Base-by-base conservation (phyloP, 2,329 filamentous ascomycete genomes). In the Neofusicoccum ribis region DNA sequence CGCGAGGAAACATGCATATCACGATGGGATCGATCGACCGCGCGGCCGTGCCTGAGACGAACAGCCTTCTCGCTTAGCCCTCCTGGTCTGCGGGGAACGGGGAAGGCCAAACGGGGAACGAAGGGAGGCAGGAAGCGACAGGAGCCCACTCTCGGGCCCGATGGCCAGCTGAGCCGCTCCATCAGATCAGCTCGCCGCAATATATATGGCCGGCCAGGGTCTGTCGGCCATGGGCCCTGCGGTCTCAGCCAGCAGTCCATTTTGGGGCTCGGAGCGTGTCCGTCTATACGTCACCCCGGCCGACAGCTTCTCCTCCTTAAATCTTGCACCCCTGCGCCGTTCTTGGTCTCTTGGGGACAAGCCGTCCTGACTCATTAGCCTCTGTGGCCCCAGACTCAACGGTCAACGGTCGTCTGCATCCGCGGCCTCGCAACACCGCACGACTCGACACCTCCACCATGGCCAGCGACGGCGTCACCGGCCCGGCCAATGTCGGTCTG, bases 381-480 rank as follows among this genome's bases (percentile, higher is more conserved):
- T 8, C 14, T n/a, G 12, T 3, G 11, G 23, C 41, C 41, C 52
- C 52, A 23, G 39, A 14, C 27, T 17, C 39, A 46, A 44, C 54
- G 39, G 23, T 11, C 23, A 17, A 27, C 52, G 15, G 27, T 12
- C 39, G 12, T 31, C 36, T n/a, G 39, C 51, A 27, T 41, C 51
- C 37, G 36, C 23, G n/a, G 9, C 23, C 37, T 43, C 20, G 34
- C 8, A 5, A 2, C 14, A 20, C 34, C 3, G 34, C 36, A 41
- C 51, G 52, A 36, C 41, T 47, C 41, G 41, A 47, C 56, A 11
- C 23, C 15, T n/a, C 20, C 52, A 14, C 43, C 31, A 60, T 60
- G 56, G 41, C 56, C 15, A 47, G 31, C 43, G 56, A 60, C 43
- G 56, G 56, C 43, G 43, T 60, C 31, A 60, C 56, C 11, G 56